These are phyloP conservation scores for Geotrichum cucujoidarum DNA, from an alignment of 1,139 yeast species.

Conservation along the genomic window DNA sequence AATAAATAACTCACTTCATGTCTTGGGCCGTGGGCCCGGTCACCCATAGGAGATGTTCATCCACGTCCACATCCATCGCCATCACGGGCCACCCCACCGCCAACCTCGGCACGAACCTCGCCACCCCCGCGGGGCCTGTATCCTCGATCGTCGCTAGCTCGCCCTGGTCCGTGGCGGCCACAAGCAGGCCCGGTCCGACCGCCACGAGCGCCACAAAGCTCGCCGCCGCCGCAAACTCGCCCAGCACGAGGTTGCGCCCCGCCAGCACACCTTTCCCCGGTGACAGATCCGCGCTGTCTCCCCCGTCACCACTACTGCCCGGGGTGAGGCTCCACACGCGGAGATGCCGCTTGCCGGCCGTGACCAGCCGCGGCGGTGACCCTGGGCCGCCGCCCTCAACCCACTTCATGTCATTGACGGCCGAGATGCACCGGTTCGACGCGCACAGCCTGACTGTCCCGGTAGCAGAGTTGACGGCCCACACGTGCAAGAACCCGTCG, in stretches of 20 bases:
- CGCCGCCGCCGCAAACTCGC: conserved; percentile 44
- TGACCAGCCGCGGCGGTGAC: conserved; percentile 43
- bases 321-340: conserved; percentile 50
- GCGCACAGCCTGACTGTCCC: conserved; percentile 35
- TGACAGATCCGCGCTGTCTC: conserved; percentile 18
- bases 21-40: conserved; percentile 23
- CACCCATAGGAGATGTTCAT: conserved; percentile 22
- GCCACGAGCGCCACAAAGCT: conserved; percentile 44
- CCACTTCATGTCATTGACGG: conserved; percentile 55
- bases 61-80: conserved; percentile 28
- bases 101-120: conserved; percentile 22
- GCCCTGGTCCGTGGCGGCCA: conserved; percentile 44
- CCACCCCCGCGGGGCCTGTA: conserved; percentile 19
- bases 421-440: conserved; percentile 57
- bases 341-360: conserved; percentile 55
- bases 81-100: conserved; percentile 22
- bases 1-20: conserved; percentile 9
- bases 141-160: conserved; percentile 36
- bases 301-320: neutral
- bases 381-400: too few relatives aligned
- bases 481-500: conserved; percentile 61
- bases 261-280: conserved; percentile 40
- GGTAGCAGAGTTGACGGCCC: conserved; percentile 42
- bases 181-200: conserved; percentile 36
- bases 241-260: conserved; percentile 57